Evolutionary conservation across 768 basidiomycete genomes (phyloP), one percentile per base, ranked within the genome.

Genomic region (Daedalea quercina): DNA sequence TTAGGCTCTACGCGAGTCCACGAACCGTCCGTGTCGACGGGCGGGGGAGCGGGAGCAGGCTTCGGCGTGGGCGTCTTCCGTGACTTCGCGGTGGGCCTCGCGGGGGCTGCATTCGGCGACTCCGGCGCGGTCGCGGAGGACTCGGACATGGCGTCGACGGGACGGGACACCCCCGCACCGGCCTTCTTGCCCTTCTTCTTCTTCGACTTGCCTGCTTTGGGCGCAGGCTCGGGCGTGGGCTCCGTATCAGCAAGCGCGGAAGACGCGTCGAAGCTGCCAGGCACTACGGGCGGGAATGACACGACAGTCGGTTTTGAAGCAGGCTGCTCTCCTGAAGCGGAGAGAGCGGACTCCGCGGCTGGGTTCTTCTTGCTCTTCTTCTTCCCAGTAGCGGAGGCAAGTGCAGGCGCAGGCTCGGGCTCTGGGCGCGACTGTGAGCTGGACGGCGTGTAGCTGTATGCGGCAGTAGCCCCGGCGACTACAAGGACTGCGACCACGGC

Each of bases 1-100:
- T 70, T 71, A 25, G 76, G 69, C 56, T 79, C 77, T n/a, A 88
- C 81, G 51, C 81, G 82, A 20, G 85, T 87, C 87, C 87, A 88
- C 3, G 82, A 81, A 31, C 76, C 73, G 57, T 85, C 82, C 1
- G 77, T 79, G 54, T 79, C 79, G 17, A 67, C 52, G 15, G 64
- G 63, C 19, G 60, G 56, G 51, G 50, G 51, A 3, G 60, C 60
- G 2, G 61, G 47, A 3, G 54, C 52, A 24, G 51, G 52, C 41
- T 57, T 54, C 22, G 60, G 26, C 56, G 47, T 67, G 62, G 15
- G 69, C 73, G 41, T 67, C 65, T 52, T 73, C 68, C 46, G 71
- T 67, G 52, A 67, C 63, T 52, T 72, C 59, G 61, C 56, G 3
- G 55, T 50, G 22, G 33, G 41, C 9, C 55, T 44, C 24, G 52